phyloP scores from a whole-genome alignment of 306 rosid genomes.

The Rosa multiflora region DNA sequence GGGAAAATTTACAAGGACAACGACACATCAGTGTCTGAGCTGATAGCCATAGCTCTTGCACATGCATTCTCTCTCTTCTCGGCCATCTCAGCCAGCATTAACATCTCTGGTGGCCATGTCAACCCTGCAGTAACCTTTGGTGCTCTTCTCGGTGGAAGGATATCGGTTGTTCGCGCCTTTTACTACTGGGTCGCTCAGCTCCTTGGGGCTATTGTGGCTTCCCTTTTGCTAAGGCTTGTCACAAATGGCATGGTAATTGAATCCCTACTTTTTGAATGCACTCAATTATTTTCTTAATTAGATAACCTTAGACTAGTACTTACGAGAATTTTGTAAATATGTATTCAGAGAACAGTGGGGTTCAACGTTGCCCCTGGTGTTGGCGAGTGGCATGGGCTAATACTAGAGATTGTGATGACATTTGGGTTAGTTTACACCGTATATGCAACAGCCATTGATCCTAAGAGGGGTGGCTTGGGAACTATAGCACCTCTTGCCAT shows the following conservation, averaged over 20 bases:
- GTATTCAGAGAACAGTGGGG: conserved; percentile 64
- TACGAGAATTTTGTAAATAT: not conserved
- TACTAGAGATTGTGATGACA: conserved; percentile 75
- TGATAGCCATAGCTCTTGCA: conserved; percentile 60
- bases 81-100: conserved; percentile 69
- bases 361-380: conserved; percentile 53
- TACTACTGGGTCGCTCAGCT: conserved; percentile 93
- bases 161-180: conserved; percentile 69
- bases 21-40: conserved; percentile 54
- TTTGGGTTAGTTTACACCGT: conserved; percentile 76
- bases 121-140: conserved; percentile 95
- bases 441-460: conserved; percentile 88
- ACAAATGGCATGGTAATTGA: conserved; percentile 73
- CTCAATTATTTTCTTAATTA: not conserved
- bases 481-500: conserved; percentile 77
- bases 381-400: conserved; percentile 52
- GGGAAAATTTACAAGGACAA: conserved; percentile 70
- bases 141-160: conserved; percentile 79
- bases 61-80: conserved; percentile 71
- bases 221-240: conserved; percentile 76
- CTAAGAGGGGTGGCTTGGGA: conserved; percentile 71
- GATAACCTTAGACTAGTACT: not conserved
- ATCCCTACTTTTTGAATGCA: not conserved
- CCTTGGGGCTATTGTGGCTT: conserved; percentile 69
- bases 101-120: conserved; percentile 85